Evolutionary conservation across 2,329 filamentous ascomycete species (phyloP), one percentile per base, ranked within the genome.

Genomic region (Coniochaeta sp.): DNA sequence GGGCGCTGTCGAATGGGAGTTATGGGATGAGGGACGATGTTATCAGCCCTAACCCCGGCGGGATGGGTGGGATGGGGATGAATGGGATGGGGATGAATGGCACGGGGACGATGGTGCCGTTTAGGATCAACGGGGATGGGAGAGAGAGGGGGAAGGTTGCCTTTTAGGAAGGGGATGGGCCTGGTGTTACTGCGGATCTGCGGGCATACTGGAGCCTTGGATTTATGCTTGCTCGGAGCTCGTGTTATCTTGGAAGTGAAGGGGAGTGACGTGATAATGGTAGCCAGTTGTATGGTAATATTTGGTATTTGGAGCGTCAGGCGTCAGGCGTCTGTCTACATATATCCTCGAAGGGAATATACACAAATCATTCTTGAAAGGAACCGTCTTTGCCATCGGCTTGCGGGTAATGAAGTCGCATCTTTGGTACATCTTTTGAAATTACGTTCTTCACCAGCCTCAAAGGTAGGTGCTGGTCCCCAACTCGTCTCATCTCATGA

Each of bases 51-150:
- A 17, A 26, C 61, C 68, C 68, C 1, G 67, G 66, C 3, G 44
- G 44, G 19, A 50, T 50, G 44, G 14, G 11, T 31, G 28, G 28
- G 28, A 31, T 31, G 73, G 71, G 74, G 58, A 89, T 89, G 0
- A 78, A 31, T 31, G 47, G 47, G 17, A n/a, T 7, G 2, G 47
- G 47, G n/a, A 80, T 85, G 77, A 79, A 78, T 24, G 78, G 82
- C n/a, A 72, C 72, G 73, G 71, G 74, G 58, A 89, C 89, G 0
- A 78, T 81, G 63, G 6, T 52, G 52, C 66, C 69, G 1, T 66
- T 73, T 9, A 64, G 71, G 47, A 65, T 71, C n/a, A 67, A 68
- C 52, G 43, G 47, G 14, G 47, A 52, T 17, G 47, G 22, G 47
- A 52, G 47, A 24, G 47, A 52, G 47, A 68, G 67, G 58, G 67